These are phyloP conservation scores for Elsinoe necatrix DNA, from an alignment of 2,329 filamentous ascomycete genomes.

Conservation along the genomic window DNA sequence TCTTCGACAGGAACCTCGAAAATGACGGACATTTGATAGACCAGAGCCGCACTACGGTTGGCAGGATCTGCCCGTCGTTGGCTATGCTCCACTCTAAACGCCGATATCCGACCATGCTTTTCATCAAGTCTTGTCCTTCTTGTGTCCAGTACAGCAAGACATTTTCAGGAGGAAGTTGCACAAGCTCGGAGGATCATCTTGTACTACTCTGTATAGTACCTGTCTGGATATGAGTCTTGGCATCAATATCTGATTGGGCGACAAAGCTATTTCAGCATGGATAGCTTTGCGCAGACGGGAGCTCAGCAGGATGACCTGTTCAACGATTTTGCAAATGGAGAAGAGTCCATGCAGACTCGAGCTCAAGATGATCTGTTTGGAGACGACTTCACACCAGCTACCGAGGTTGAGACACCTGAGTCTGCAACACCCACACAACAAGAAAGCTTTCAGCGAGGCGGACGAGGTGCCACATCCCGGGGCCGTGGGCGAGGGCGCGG, in stretches of 20 bases:
- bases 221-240: background rate
- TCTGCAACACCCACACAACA: conserved; percentile 13
- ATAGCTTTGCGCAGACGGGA: conserved; percentile 30
- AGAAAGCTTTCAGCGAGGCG: conserved; percentile 6
- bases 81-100: background rate
- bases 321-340: conserved; percentile 27
- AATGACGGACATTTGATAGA: background rate
- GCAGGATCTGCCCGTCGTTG: background rate
- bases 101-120: background rate
- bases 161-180: background rate
- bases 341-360: conserved; percentile 43
- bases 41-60: background rate
- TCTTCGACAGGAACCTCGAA: background rate
- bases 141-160: background rate
- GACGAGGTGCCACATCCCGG: conserved; percentile 19
- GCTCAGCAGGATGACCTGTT: conserved; percentile 28
- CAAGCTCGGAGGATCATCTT: background rate
- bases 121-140: background rate
- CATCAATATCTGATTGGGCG: background rate
- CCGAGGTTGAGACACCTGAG: conserved; percentile 31
- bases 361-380: conserved; percentile 44
- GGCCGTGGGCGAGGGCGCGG: conserved; percentile 22
- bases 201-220: background rate
- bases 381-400: conserved; percentile 42
- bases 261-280: conserved; percentile 15